A percentile compares a stretch with the other conserved stretches of the same genome.
These are phyloP conservation scores for Agapanthus africanus DNA, from an alignment of 106 monocot species.

Conservation along the genomic window DNA sequence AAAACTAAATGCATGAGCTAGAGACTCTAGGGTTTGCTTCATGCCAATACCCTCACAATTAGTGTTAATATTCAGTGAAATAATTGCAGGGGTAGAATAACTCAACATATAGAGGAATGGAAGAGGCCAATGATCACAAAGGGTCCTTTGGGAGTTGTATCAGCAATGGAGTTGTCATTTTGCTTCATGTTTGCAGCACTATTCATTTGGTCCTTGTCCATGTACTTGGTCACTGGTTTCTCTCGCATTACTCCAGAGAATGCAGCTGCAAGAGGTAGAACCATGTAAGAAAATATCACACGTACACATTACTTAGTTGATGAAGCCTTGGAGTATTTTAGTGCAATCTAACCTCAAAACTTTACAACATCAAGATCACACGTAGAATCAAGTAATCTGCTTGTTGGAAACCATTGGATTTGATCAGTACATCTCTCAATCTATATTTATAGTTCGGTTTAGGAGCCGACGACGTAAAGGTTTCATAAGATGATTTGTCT, in stretches of 20 bases:
- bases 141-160: slow-evolving; percentile 57
- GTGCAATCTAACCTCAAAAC: too few species aligned
- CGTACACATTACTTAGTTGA: too few species aligned
- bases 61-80: too few species aligned
- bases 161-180: slow-evolving; percentile 51
- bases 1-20: too few species aligned
- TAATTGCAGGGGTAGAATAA: not conserved
- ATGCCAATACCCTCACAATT: not conserved
- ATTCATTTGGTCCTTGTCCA: slow-evolving; percentile 43
- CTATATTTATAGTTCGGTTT: too few species aligned
- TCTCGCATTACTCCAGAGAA: slow-evolving; percentile 6
- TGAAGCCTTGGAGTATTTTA: too few species aligned
- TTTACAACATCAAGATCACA: too few species aligned
- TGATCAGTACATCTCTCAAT: too few species aligned
- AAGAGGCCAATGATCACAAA: slow-evolving; percentile 48
- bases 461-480: too few species aligned
- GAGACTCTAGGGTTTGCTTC: not conserved
- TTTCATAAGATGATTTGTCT: too few species aligned
- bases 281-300: slow-evolving; percentile 24
- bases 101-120: slow-evolving; percentile 23
- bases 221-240: slow-evolving; percentile 15
- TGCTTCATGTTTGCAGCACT: slow-evolving; percentile 56
- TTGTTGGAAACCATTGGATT: too few species aligned
- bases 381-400: too few species aligned
- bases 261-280: slow-evolving; percentile 4